phyloP scores from a whole-genome alignment of 345 rosid genomes.

The Anacardium occidentale region DNA sequence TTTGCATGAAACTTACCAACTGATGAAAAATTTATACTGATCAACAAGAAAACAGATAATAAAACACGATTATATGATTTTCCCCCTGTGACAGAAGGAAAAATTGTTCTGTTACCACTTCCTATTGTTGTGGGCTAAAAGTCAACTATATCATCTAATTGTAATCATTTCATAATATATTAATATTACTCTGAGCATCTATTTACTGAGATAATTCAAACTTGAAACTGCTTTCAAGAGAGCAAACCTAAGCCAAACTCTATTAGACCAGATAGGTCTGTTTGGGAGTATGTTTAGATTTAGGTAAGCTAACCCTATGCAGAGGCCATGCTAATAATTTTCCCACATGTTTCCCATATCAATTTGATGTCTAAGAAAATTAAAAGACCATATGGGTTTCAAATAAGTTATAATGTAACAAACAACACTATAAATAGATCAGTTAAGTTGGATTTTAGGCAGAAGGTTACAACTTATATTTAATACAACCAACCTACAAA shows the following conservation, averaged over 20 bases:
- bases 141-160: background rate
- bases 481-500: background rate
- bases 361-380: too few relatives aligned
- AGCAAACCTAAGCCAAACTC: background rate
- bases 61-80: background rate
- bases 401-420: background rate
- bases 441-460: background rate
- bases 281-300: too few relatives aligned
- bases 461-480: background rate
- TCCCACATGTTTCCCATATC: too few relatives aligned
- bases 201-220: background rate
- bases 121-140: background rate
- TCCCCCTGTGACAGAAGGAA: background rate
- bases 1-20: background rate
- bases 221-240: background rate
- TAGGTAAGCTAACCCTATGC: too few relatives aligned
- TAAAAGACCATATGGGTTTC: background rate
- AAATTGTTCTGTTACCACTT: background rate
- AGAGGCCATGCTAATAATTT: too few relatives aligned
- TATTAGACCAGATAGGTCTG: background rate
- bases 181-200: too few relatives aligned
- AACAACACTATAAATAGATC: background rate
- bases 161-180: background rate
- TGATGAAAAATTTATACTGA: background rate
- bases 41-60: background rate